These are phyloP conservation scores for Vitis amurensis DNA, from an alignment of 164 flowering plant species.

Conservation along the genomic window DNA sequence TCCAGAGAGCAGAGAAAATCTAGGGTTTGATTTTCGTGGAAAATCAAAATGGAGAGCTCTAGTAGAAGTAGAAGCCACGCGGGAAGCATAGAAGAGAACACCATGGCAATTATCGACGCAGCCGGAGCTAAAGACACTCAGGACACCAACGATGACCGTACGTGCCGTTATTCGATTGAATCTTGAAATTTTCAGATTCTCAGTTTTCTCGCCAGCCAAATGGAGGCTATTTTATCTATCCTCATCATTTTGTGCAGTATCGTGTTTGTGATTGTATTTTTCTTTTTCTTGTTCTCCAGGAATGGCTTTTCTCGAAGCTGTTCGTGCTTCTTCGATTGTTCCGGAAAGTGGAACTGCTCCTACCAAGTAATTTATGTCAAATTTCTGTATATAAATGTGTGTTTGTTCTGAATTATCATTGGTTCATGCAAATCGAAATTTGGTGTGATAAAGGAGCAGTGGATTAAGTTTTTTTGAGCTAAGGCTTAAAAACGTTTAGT, in stretches of 20 bases:
- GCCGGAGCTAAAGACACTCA: conserved; percentile 44
- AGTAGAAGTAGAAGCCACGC: conserved; percentile 2
- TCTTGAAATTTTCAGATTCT: neutral
- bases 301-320: conserved; percentile 75
- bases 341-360: conserved; percentile 52
- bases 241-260: too few species aligned
- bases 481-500: too few species aligned
- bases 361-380: conserved; percentile 41
- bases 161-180: neutral
- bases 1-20: neutral
- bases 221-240: neutral
- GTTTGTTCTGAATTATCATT: neutral
- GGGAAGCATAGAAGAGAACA: conserved; percentile 68
- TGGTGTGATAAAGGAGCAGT: too few species aligned
- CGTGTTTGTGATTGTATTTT: neutral
- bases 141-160: conserved; percentile 62
- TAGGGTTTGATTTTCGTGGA: too few species aligned
- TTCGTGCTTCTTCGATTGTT: conserved; percentile 57
- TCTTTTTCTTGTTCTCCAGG: conserved; percentile 29
- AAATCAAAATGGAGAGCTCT: conserved; percentile 6
- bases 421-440: neutral
- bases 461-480: too few species aligned
- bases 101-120: conserved; percentile 67
- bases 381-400: neutral
- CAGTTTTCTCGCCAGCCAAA: neutral